Evolutionary conservation across 2,329 filamentous ascomycete species (phyloP).

Genomic region (Calonectria naviculata): DNA sequence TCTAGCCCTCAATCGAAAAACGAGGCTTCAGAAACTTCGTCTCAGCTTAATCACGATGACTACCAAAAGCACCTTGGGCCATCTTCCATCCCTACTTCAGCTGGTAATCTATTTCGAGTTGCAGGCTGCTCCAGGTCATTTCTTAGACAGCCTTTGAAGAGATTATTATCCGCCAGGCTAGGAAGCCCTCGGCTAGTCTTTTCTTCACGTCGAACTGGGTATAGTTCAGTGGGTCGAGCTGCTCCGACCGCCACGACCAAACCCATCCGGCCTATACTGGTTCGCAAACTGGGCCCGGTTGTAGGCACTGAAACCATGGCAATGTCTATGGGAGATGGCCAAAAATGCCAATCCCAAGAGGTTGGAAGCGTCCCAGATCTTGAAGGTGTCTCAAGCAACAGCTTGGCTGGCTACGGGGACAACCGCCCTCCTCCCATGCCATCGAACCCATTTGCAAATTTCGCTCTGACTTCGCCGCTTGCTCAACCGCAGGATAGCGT

Average conservation of each 20-base stretch:
- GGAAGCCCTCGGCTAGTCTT: neutral
- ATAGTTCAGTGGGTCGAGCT: neutral
- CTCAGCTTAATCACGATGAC: neutral
- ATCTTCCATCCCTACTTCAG: neutral
- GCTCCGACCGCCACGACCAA: neutral
- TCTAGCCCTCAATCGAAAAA: neutral
- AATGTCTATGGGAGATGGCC: neutral
- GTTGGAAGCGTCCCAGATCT: neutral
- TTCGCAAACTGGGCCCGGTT: neutral
- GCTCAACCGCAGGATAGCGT: neutral
- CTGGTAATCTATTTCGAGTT: neutral
- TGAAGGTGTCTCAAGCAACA: neutral
- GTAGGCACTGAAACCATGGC: neutral
- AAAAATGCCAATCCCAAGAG: neutral
- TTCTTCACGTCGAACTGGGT: neutral
- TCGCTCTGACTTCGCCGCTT: neutral
- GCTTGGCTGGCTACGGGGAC: neutral
- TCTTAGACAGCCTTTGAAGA: neutral
- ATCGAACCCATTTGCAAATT: neutral
- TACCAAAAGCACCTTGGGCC: neutral
- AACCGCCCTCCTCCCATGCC: neutral
- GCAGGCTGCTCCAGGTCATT: neutral
- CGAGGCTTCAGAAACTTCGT: neutral
- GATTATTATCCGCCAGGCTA: neutral
- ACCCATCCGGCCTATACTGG: neutral